Base-by-base conservation (phyloP, 345 rosid species). In the Luvunga scandens region DNA sequence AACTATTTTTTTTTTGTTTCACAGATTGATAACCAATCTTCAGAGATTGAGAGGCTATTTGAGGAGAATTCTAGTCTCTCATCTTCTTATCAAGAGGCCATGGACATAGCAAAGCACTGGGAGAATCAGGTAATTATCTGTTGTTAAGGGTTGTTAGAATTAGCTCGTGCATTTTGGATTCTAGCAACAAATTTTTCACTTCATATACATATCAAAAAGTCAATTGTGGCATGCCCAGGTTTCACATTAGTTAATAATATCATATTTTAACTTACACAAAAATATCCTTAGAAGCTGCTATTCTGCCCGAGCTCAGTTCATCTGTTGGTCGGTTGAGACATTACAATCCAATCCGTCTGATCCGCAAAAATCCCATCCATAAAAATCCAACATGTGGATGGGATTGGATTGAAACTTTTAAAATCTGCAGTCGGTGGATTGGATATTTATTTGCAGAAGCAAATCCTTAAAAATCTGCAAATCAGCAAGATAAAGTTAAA, bases 1-100 rank as follows among this genome's bases (percentile, higher is more conserved):
- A 45, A 3, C 18, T 45, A 12, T 13, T 45, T 45, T 13, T 62
- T 55, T 55, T 61, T 38, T 69, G 13, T 69, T 75, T 76, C 55
- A 48, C 91, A 95, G 98, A 91, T 94, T 87, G 99, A 96, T 87
- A 88, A 86, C 83, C 99, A 94, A 85, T 94, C 99, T 81, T 89
- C 95, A 68, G 99, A 94, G 88, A 94, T 96, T 78, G 98, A 96
- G 89, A 91, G 73, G 77, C 95, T 96, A 61, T 96, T 94, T 78
- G 98, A 96, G 83, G 97, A 94, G 78, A 94, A 96, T 80, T 88
- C 97, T 2, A 88, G 77, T 78, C 88, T 96, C 59, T 83, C 89
- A 3, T 84, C 89, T 53, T 90, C 95, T 60, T 86, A 86, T 89
- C 86, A 91, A 83, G 99, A 94, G 82, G 92, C 97, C 79, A 79